Conservation (phyloP, 345 rosid genomes). For the Bretschneidera sinensis region DNA sequence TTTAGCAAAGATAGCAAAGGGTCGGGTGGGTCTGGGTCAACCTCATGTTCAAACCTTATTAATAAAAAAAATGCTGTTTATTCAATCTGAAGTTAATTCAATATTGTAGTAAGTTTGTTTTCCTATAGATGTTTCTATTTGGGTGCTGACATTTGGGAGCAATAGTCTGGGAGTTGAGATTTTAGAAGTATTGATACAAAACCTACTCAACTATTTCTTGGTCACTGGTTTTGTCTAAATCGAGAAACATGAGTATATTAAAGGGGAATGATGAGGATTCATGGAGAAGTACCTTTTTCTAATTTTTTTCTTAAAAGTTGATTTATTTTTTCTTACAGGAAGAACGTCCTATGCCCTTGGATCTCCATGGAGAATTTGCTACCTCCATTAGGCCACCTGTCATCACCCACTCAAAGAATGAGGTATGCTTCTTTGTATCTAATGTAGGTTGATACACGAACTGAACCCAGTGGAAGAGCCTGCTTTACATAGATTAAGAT, state of each 20-base stretch:
- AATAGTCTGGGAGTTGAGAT: too few species aligned
- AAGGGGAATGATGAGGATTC: slow-evolving; percentile 2
- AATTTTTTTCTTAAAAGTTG: slow-evolving; percentile 1
- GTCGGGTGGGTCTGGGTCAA: too few species aligned
- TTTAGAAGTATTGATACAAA: neutral
- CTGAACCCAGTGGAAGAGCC: neutral
- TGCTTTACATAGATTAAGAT: neutral
- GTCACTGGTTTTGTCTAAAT: neutral
- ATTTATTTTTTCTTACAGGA: slow-evolving; percentile 35
- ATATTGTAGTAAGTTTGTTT: too few species aligned
- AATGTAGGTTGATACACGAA: neutral
- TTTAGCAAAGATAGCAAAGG: too few species aligned
- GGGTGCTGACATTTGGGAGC: too few species aligned
- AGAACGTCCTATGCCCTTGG: slow-evolving; percentile 35
- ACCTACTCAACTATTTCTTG: neutral
- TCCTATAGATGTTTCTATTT: too few species aligned
- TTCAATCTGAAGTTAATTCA: too few species aligned
- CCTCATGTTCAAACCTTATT: too few species aligned
- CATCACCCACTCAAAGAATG: slow-evolving; percentile 49
- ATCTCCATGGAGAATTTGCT: slow-evolving; percentile 32
- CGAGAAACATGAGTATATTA: neutral
- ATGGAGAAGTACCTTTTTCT: neutral
- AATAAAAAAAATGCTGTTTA: too few species aligned
- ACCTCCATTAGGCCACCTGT: slow-evolving; percentile 34
- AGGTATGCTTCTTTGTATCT: slow-evolving; percentile 38